Evolutionary conservation across 2,329 filamentous ascomycete genomes (phyloP).

Genomic region (Blumeria graminis): DNA sequence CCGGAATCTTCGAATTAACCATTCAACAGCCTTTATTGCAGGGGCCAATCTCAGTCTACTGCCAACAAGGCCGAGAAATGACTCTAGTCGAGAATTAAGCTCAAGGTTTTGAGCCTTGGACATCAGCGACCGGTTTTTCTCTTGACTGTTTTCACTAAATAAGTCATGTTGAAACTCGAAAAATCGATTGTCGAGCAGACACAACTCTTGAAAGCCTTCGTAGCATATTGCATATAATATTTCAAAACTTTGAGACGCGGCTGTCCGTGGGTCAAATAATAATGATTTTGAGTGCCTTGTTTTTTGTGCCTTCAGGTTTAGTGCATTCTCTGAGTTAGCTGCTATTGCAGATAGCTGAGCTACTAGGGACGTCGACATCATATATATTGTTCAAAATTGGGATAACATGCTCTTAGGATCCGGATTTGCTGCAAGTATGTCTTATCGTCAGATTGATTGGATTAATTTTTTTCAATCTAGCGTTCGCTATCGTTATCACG

Average conservation of each 20-base stretch:
- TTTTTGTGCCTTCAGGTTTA: constrained; percentile 85
- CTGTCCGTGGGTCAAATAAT: constrained; percentile 70
- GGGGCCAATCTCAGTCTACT: constrained; percentile 61
- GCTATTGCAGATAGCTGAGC: constrained; percentile 87
- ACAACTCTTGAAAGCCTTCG: constrained; percentile 80
- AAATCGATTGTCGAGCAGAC: constrained; percentile 64
- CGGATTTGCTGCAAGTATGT: no score
- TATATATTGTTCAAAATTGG: no score
- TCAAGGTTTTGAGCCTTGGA: constrained; percentile 59
- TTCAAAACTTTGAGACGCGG: constrained; percentile 73
- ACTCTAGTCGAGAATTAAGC: constrained; percentile 52
- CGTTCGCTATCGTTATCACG: no score
- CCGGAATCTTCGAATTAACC: constrained; percentile 80
- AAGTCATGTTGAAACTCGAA: constrained; percentile 48
- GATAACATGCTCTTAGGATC: no score
- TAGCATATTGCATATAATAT: constrained; percentile 67
- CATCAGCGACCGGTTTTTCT: constrained; percentile 69
- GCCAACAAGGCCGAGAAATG: constrained; percentile 60
- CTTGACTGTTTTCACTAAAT: constrained; percentile 84
- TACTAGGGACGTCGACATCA: constrained; percentile 68
- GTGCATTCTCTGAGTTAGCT: constrained; percentile 65
- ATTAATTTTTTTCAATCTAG: no score
- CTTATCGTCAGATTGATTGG: no score
- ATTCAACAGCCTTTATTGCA: constrained; percentile 78
- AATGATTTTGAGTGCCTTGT: constrained; percentile 81